phyloP scores from a whole-genome alignment of 306 rosid genomes.

The Senna tora region DNA sequence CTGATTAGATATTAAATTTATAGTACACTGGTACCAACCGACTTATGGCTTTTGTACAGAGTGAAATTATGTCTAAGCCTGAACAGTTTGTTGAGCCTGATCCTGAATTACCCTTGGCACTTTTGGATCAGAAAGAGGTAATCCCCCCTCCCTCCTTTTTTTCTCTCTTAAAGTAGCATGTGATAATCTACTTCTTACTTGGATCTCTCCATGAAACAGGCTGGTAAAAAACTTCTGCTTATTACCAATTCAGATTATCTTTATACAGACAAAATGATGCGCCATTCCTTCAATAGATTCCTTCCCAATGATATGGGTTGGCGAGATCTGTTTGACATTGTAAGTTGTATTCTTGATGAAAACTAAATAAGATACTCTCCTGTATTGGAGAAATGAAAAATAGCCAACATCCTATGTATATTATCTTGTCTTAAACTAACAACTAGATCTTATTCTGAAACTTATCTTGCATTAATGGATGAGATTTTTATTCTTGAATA shows the following conservation, averaged over 20 bases:
- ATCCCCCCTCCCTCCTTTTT: too few species aligned
- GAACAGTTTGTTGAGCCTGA: slow-evolving; percentile 96
- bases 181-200: slow-evolving; percentile 37
- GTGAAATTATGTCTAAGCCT: slow-evolving; percentile 97
- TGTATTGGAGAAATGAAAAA: slow-evolving; percentile 20
- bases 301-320: slow-evolving; percentile 97
- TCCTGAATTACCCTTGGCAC: slow-evolving; percentile 86
- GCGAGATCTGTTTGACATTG: slow-evolving; percentile 96
- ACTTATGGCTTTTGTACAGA: slow-evolving; percentile 58
- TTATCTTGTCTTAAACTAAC: slow-evolving; percentile 17
- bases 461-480: slow-evolving; percentile 25
- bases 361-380: background rate
- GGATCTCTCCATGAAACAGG: slow-evolving; percentile 57
- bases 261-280: slow-evolving; percentile 97
- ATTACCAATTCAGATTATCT: slow-evolving; percentile 95
- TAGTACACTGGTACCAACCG: slow-evolving; percentile 34
- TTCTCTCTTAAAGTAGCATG: slow-evolving; percentile 18
- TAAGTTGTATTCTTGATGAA: slow-evolving; percentile 53
- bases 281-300: slow-evolving; percentile 87
- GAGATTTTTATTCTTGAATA: slow-evolving; percentile 37
- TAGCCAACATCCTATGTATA: slow-evolving; percentile 17
- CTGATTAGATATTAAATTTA: background rate
- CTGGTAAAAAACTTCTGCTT: slow-evolving; percentile 92
- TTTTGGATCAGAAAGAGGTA: slow-evolving; percentile 99
- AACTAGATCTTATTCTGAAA: slow-evolving; percentile 14